A percentile compares a stretch with the other conserved stretches of the same genome.
Conservation (phyloP, 805 yeast genomes). For the Myxozyma sirexii region DNA sequence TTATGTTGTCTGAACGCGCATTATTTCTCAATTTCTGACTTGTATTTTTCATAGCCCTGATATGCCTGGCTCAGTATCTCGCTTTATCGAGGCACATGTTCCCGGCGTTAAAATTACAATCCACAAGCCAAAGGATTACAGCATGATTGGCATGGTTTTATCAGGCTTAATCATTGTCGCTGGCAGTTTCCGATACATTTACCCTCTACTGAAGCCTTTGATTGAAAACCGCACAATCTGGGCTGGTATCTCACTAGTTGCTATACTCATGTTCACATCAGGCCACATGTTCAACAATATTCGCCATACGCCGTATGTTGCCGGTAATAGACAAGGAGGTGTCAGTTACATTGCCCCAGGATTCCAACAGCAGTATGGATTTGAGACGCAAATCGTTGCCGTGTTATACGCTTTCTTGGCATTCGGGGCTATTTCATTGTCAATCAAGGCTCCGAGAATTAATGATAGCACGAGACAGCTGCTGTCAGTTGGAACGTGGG, state of each 20-base stretch:
- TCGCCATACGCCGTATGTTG: slow-evolving; percentile 63
- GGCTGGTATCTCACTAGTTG: slow-evolving; percentile 67
- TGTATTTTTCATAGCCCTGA: slow-evolving; percentile 14
- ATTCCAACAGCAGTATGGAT: slow-evolving; percentile 76
- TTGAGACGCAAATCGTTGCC: slow-evolving; percentile 86
- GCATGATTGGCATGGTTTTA: slow-evolving; percentile 25
- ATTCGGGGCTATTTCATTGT: slow-evolving; percentile 58
- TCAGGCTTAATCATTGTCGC: slow-evolving; percentile 9
- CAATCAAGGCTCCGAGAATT: slow-evolving; percentile 58
- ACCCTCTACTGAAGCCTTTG: slow-evolving; percentile 25
- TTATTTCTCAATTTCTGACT: background rate
- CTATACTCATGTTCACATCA: slow-evolving; percentile 70
- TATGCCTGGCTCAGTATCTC: slow-evolving; percentile 16
- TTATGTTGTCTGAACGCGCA: slow-evolving; percentile 18
- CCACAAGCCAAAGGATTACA: slow-evolving; percentile 42
- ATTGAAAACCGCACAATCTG: slow-evolving; percentile 48
- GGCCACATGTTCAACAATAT: slow-evolving; percentile 95
- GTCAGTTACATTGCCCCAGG: slow-evolving; percentile 61
- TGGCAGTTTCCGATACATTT: slow-evolving; percentile 14
- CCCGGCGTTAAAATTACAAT: slow-evolving; percentile 34
- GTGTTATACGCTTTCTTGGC: slow-evolving; percentile 64
- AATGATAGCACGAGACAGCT: slow-evolving; percentile 52
- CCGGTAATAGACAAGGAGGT: slow-evolving; percentile 47
- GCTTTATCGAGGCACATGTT: slow-evolving; percentile 20
- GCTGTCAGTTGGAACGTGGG: slow-evolving; percentile 51